phyloP scores from a whole-genome alignment of 768 basidiomycete genomes.

The Suillus discolor region DNA sequence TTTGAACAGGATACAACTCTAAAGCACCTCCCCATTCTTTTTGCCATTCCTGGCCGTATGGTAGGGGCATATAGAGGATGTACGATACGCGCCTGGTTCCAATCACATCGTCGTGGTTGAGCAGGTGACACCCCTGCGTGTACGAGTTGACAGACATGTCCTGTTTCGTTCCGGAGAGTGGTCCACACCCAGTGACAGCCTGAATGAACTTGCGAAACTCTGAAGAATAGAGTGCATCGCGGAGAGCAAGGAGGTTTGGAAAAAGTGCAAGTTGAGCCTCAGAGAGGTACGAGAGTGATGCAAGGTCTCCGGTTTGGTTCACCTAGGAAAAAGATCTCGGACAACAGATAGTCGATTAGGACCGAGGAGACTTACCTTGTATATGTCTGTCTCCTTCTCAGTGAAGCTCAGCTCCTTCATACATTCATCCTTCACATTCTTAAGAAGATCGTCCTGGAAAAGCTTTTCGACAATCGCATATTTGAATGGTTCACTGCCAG shows the following conservation, averaged over 20 bases:
- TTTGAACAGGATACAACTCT: slow-evolving; percentile 82
- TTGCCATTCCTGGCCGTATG: slow-evolving; percentile 75
- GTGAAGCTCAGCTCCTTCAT: slow-evolving; percentile 77
- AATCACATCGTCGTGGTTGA: slow-evolving; percentile 99
- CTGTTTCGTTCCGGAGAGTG: slow-evolving; percentile 87
- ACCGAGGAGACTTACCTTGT: slow-evolving; percentile 61
- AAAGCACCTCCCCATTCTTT: slow-evolving; percentile 92
- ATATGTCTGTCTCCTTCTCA: slow-evolving; percentile 98
- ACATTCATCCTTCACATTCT: slow-evolving; percentile 83
- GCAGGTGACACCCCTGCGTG: slow-evolving; percentile 87
- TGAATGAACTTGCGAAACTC: slow-evolving; percentile 83
- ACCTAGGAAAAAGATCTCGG: slow-evolving; percentile 54
- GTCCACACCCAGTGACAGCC: slow-evolving; percentile 88
- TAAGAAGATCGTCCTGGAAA: slow-evolving; percentile 81
- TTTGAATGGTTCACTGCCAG: slow-evolving; percentile 70
- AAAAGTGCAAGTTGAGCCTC: slow-evolving; percentile 76
- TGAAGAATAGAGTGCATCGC: slow-evolving; percentile 88
- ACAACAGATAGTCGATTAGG: slow-evolving; percentile 4
- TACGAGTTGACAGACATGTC: slow-evolving; percentile 97
- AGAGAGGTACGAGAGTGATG: slow-evolving; percentile 87
- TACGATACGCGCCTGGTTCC: slow-evolving; percentile 92
- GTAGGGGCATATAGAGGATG: slow-evolving; percentile 94
- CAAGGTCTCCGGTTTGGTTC: slow-evolving; percentile 95
- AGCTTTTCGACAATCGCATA: slow-evolving; percentile 80
- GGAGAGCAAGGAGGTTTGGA: slow-evolving; percentile 76